Base-by-base conservation (phyloP, 2,329 filamentous ascomycete species). In the Chaetoscypha palmicola region DNA sequence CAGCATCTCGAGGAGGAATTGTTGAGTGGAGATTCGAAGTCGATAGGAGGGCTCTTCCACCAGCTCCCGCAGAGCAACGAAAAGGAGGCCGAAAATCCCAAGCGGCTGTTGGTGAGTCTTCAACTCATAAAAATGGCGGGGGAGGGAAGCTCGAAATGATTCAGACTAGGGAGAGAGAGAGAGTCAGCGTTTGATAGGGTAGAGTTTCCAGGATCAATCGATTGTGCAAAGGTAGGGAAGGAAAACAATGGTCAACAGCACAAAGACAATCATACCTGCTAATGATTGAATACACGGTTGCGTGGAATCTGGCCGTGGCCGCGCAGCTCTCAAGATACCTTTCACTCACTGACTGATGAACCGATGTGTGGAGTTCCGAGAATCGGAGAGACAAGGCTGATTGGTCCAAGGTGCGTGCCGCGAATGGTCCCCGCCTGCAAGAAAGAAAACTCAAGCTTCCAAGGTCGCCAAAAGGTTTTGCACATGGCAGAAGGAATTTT, bases 41-140 rank as follows among this genome's bases (percentile, higher is more conserved):
- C 9, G 9, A 34, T 28, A 31, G 40, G 44, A 48, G 38, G 39
- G 30, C 33, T 45, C 50, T 50, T 52, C 48, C 45, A 52, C 51
- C 49, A 56, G 49, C 54, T 59, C 51, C 45, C 46, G 49, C 40
- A 55, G 51, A 59, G 57, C 51, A 50, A 48, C 44, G 43, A 52
- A 46, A 31, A 21, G 24, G 26, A 47, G 24, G 34, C 54, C 48
- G 49, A 48, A 31, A 43, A 50, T 55, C 49, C 54, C 49, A 52
- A 52, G 52, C 51, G 54, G 47, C 38, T 49, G 38, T 46, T 34
- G 14, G 38, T 41, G 41, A 32, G 43, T 20, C 38, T 46, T 47
- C 56, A 57, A 56, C 47, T 54, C 52, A 57, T 58, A 45, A 41
- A 47, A 56, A 55, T 49, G 51, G 57, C 52, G 55, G 55, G 54